phyloP scores from a whole-genome alignment of 2,329 filamentous ascomycete genomes.

The Fusarium paranaense region DNA sequence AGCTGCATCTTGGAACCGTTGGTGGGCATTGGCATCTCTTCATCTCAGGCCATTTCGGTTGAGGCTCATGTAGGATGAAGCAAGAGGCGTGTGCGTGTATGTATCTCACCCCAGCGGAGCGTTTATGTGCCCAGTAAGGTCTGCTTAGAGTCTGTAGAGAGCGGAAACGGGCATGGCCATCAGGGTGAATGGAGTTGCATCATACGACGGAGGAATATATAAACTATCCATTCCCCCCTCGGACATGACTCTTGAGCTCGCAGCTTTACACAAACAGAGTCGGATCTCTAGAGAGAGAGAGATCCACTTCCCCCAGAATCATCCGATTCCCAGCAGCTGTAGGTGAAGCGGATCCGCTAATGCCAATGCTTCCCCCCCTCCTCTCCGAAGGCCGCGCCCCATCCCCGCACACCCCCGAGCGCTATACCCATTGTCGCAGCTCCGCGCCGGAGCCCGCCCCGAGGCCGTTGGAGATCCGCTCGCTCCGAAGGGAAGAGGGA shows the following conservation, averaged over 20 bases:
- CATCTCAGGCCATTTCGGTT: neutral
- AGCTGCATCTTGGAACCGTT: constrained; percentile 3
- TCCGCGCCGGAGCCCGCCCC: constrained; percentile 20
- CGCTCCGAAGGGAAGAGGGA: neutral
- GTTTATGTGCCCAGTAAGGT: neutral
- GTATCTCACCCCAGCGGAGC: neutral
- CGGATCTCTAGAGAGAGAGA: neutral
- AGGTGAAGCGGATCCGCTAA: constrained; percentile 10
- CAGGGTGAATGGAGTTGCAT: constrained; percentile 8
- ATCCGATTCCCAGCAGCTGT: neutral
- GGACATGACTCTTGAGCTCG: neutral
- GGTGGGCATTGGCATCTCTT: neutral
- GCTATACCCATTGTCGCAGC: constrained; percentile 22
- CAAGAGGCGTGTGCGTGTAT: neutral
- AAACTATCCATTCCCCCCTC: constrained; percentile 1
- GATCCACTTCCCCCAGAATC: constrained; percentile 4
- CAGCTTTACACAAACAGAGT: neutral
- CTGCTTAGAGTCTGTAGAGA: neutral
- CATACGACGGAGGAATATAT: constrained; percentile 10
- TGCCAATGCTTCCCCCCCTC: neutral
- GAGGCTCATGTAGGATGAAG: constrained; percentile 3
- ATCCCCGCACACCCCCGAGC: constrained; percentile 19
- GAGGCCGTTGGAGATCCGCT: neutral
- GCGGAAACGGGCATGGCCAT: neutral
- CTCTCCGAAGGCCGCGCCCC: constrained; percentile 9